Percentiles rank a stretch among this genome's conserved stretches.
Evolutionary conservation across 2,329 filamentous ascomycete species (phyloP).

Genomic region (Colletotrichum horii): DNA sequence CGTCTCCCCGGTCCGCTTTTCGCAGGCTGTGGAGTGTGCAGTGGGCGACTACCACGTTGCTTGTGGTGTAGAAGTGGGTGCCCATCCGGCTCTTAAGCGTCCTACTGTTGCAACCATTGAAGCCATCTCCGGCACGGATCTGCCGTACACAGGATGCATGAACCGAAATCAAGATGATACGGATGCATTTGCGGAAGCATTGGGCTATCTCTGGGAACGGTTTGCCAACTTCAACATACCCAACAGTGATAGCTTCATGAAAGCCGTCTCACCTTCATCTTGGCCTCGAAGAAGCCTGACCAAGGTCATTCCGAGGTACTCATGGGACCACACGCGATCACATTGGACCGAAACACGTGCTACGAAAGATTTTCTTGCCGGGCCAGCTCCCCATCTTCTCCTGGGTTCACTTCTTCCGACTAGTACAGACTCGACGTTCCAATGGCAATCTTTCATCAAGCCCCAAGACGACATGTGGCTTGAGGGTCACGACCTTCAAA

Average conservation of each 20-base stretch:
- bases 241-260: background rate
- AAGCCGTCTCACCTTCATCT: background rate
- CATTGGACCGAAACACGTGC: slow-evolving; percentile 33
- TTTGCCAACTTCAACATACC: slow-evolving; percentile 15
- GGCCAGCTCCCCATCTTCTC: slow-evolving; percentile 38
- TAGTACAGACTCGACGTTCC: background rate
- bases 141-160: slow-evolving; percentile 29
- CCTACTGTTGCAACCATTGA: slow-evolving; percentile 34
- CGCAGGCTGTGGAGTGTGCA: slow-evolving; percentile 15
- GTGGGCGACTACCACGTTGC: slow-evolving; percentile 10
- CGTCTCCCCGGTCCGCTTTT: slow-evolving; percentile 31
- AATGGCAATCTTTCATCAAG: background rate
- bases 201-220: slow-evolving; percentile 23
- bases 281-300: slow-evolving; percentile 4
- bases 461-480: slow-evolving; percentile 39
- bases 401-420: background rate
- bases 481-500: slow-evolving; percentile 36
- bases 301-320: slow-evolving; percentile 38
- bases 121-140: slow-evolving; percentile 19
- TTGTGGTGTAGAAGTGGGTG: slow-evolving; percentile 34
- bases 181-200: slow-evolving; percentile 19
- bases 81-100: slow-evolving; percentile 43
- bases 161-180: slow-evolving; percentile 24
- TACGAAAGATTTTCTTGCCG: background rate
- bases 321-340: slow-evolving; percentile 41